Base-by-base conservation (phyloP, 805 yeast genomes). In the Myxozyma geophila region DNA sequence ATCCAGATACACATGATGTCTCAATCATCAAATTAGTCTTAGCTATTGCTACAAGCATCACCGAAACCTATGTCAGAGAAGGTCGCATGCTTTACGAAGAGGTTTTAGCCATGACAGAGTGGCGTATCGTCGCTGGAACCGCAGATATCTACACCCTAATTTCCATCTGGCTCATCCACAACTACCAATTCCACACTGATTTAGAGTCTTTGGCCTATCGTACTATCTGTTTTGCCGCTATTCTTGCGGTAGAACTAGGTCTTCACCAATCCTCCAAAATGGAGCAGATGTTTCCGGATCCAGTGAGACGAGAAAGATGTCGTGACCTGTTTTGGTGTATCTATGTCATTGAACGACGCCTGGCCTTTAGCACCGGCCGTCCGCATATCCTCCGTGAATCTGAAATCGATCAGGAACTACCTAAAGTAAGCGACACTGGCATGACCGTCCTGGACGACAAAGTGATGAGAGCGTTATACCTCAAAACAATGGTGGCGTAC, bases 311-410 rank as follows among this genome's bases (percentile, higher is more conserved):
- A 23, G 71, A 71, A 47, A 47, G 67, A 35, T 55, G 59, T 17
- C 57, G 70, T 9, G 48, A 55, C n/a, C 47, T 71, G 23, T 71
- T 71, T 57, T 71, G 74, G 74, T 68, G 67, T 28, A 37, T 71
- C 12, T 71, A 70, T 54, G 67, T 67, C n/a, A 57, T 69, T 55
- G 74, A 71, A 39, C 64, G 73, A 9, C 59, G 72, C 6, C 19
- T 71, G 41, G 58, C 73, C 7, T 55, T 67, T 23, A 69, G 68
- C 35, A 60, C 71, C 13, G 70, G 69, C 12, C 58, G 70, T 8
- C 72, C 74, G 8, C 60, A 58, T 39, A 55, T 63, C 10, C 58
- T 71, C 2, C 67, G 60, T 8, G 73, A 71, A 19, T 70, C 68
- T 17, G 70, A 64, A 51, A 63, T 71, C 41, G 70, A 68, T 28